Evolutionary conservation across 208 protist species (phyloP), one percentile per base, ranked within the genome.

Genomic region (Wallacemonas sp.): DNA sequence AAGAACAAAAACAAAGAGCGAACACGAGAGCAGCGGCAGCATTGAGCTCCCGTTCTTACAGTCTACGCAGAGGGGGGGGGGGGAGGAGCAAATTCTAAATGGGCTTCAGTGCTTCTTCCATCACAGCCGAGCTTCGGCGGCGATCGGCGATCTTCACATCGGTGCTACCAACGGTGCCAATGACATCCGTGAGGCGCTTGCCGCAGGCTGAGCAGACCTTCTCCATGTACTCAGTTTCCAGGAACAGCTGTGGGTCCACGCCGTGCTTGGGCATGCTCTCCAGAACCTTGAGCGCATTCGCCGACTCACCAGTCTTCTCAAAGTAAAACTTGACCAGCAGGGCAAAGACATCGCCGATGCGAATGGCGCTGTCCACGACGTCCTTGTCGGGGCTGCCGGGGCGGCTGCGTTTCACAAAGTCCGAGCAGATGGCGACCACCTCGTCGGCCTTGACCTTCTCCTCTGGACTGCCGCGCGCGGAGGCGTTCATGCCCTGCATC

Each of bases 271-370:
- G 67, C 97, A 98, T 98, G 78, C 89, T 89, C 62, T 97, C 85
- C 48, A 98, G 74, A 29, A 96, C 85, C 48, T 94, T 84, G 67
- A 97, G 71, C 2, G 94, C 94, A 63, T 97, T 90, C 42, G 81
- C 75, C 14, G 82, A 41, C 64, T 98, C 77, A 1, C 82, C 63
- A 18, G 89, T 68, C 65, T 87, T 91, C 36, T 89, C 83, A 66
- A 84, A 84, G 70, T 98, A 97, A 55, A 96, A 96, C 59, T 96
- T 87, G 49, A 98, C 92, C 20, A 99, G 84, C 8, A 98, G 78
- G 10, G 95, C 96, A 70, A 95, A 99, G 25, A 99, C 92, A 66
- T 99, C 97, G 25, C 97, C 97, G 26, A 98, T 82, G 52, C 97
- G 85, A 23, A 99, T 73, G 22, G 93, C 81, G 1, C 76, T 55